Evolutionary conservation across 768 basidiomycete species (phyloP).

Genomic region (Chalciporus piperatus): DNA sequence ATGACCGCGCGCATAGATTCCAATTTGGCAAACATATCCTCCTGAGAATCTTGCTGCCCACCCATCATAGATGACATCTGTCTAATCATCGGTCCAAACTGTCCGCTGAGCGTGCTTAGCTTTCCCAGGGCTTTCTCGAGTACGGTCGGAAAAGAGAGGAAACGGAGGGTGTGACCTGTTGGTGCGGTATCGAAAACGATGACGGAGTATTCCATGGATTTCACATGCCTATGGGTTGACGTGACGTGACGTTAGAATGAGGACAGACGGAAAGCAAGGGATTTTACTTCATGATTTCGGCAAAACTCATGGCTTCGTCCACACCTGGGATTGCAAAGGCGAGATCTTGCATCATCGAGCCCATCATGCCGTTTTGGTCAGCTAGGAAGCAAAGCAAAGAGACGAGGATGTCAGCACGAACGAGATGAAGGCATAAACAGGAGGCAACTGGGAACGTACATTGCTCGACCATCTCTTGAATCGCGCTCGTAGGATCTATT

Average conservation of each 20-base stretch:
- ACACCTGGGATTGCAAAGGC: conserved; percentile 99
- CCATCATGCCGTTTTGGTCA: conserved; percentile 93
- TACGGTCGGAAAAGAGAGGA: conserved; percentile 97
- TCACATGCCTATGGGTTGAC: conserved; percentile 73
- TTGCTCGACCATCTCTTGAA: conserved; percentile 99
- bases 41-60: conserved; percentile 82
- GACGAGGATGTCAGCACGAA: neutral
- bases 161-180: conserved; percentile 96
- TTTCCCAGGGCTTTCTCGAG: conserved; percentile 97
- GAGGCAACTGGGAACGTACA: conserved; percentile 49
- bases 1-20: conserved; percentile 97
- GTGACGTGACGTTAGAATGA: conserved; percentile 3
- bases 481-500: conserved; percentile 95
- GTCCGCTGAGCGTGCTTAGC: conserved; percentile 86
- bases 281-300: conserved; percentile 96
- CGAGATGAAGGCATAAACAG: neutral
- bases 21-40: conserved; percentile 98
- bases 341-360: conserved; percentile 99
- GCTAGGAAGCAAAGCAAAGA: conserved; percentile 40
- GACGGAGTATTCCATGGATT: conserved; percentile 99
- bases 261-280: neutral
- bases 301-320: conserved; percentile 99
- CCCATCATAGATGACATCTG: conserved; percentile 98
- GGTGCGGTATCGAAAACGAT: conserved; percentile 99
- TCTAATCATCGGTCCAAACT: conserved; percentile 96